Evolutionary conservation across 208 protist species (phyloP).

Genomic region (Leishmania gerbilli): DNA sequence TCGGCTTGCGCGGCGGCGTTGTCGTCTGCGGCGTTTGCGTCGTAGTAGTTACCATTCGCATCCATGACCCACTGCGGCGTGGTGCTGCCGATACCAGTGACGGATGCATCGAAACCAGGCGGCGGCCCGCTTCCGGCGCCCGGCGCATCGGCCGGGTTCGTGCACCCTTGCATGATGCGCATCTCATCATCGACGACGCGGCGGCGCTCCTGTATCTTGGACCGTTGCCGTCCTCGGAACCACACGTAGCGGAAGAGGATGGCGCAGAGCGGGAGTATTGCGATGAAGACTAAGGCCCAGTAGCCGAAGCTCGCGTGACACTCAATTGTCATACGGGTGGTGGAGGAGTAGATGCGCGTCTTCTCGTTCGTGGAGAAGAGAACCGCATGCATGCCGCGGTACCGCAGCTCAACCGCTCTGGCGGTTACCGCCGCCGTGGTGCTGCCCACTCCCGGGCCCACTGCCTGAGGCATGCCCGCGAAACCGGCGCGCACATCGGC

Average conservation of each 20-base stretch:
- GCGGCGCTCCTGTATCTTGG: conserved; percentile 54
- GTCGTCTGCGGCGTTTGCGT: conserved; percentile 21
- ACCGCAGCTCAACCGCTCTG: conserved; percentile 29
- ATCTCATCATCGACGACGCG: conserved; percentile 66
- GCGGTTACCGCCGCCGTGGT: conserved; percentile 13
- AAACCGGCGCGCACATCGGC: conserved; percentile 34
- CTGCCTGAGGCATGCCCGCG: conserved; percentile 3
- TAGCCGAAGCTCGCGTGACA: conserved; percentile 45
- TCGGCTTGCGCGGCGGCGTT: not conserved
- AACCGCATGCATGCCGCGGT: conserved; percentile 25
- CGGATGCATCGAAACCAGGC: conserved; percentile 19
- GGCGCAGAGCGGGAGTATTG: conserved; percentile 40
- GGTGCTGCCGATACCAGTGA: conserved; percentile 4
- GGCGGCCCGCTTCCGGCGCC: conserved; percentile 8
- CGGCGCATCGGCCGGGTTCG: conserved; percentile 9
- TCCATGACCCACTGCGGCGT: conserved; percentile 44
- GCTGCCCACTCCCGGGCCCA: conserved; percentile 12
- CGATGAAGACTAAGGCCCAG: conserved; percentile 70
- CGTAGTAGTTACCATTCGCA: conserved; percentile 64
- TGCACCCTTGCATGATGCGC: conserved; percentile 57
- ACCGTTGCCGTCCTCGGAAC: conserved; percentile 46
- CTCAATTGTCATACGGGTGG: conserved; percentile 16
- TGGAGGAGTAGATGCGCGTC: conserved; percentile 25
- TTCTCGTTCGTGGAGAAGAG: conserved; percentile 60
- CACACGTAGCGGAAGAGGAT: conserved; percentile 62